phyloP scores from a whole-genome alignment of 2,329 filamentous ascomycete genomes.

The Aspergillus spinulosporus region DNA sequence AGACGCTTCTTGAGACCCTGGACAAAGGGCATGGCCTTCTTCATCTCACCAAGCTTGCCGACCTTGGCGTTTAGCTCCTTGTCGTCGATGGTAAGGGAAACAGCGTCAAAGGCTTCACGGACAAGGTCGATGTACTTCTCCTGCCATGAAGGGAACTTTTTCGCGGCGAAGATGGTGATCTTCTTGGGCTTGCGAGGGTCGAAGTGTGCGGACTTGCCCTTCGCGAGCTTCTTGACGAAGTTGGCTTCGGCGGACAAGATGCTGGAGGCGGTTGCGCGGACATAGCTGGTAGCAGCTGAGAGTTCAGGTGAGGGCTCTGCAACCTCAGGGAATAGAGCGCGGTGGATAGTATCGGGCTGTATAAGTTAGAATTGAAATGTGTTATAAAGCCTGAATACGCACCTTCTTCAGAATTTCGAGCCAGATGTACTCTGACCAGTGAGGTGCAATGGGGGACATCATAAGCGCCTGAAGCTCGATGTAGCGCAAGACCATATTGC shows the following conservation, averaged over 20 bases:
- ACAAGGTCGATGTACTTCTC: conserved; percentile 83
- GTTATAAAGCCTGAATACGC: conserved; percentile 2
- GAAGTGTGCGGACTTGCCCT: conserved; percentile 82
- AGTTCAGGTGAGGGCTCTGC: conserved; percentile 66
- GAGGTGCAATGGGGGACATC: conserved; percentile 80
- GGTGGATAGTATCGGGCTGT: conserved; percentile 71
- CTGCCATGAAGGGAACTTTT: conserved; percentile 85
- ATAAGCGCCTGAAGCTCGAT: conserved; percentile 83
- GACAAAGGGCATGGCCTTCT: conserved; percentile 97
- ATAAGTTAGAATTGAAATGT: neutral
- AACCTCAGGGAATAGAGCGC: conserved; percentile 71
- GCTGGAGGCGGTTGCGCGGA: conserved; percentile 70
- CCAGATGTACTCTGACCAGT: conserved; percentile 95
- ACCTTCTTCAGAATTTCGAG: conserved; percentile 78
- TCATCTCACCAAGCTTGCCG: conserved; percentile 76
- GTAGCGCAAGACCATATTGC: conserved; percentile 74
- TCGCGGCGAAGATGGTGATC: conserved; percentile 79
- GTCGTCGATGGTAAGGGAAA: conserved; percentile 68
- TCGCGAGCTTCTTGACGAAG: conserved; percentile 79
- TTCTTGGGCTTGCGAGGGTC: conserved; percentile 92
- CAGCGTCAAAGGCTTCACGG: conserved; percentile 65
- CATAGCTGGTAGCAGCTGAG: conserved; percentile 78
- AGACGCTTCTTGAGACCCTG: conserved; percentile 83
- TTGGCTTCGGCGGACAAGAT: conserved; percentile 81
- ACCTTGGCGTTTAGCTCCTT: conserved; percentile 78